These are phyloP conservation scores for Spencermartinsiella europaea DNA, from an alignment of 805 yeast species.

Conservation along the genomic window DNA sequence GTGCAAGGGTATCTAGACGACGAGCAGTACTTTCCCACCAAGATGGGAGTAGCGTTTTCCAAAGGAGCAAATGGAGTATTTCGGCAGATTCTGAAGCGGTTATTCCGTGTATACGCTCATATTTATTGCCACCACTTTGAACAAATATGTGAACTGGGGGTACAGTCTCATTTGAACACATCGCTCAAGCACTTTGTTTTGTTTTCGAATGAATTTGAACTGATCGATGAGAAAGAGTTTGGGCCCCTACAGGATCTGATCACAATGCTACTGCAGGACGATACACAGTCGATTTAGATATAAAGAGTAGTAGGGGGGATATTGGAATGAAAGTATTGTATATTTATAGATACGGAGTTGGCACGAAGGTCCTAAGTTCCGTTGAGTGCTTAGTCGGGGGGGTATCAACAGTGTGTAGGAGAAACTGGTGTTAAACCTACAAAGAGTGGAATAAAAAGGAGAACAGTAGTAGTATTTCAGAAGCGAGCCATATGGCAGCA, in stretches of 20 bases:
- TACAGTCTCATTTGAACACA: constrained; percentile 90
- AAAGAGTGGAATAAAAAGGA: no score
- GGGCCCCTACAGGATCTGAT: constrained; percentile 91
- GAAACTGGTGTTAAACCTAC: no score
- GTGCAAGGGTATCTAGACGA: constrained; percentile 89
- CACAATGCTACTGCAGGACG: constrained; percentile 51
- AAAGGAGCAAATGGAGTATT: constrained; percentile 72
- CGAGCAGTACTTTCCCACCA: constrained; percentile 83
- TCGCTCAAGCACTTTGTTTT: constrained; percentile 90
- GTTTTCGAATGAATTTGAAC: constrained; percentile 76
- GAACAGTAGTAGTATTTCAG: no score
- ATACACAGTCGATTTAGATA: constrained; percentile 6
- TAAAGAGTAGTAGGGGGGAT: no score
- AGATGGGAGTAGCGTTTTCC: constrained; percentile 89
- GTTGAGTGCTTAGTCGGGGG: no score
- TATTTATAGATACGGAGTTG: no score
- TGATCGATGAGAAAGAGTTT: constrained; percentile 73
- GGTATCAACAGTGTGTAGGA: no score
- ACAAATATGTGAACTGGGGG: constrained; percentile 85
- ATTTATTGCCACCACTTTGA: constrained; percentile 97
- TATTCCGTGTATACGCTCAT: constrained; percentile 94
- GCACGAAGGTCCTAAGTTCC: no score
- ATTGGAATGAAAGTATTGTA: constrained; percentile 9
- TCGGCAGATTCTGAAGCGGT: constrained; percentile 81
- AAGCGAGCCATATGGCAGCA: no score